phyloP scores from a whole-genome alignment of 2,329 filamentous ascomycete species.

The Neofusicoccum kwambonambiense region DNA sequence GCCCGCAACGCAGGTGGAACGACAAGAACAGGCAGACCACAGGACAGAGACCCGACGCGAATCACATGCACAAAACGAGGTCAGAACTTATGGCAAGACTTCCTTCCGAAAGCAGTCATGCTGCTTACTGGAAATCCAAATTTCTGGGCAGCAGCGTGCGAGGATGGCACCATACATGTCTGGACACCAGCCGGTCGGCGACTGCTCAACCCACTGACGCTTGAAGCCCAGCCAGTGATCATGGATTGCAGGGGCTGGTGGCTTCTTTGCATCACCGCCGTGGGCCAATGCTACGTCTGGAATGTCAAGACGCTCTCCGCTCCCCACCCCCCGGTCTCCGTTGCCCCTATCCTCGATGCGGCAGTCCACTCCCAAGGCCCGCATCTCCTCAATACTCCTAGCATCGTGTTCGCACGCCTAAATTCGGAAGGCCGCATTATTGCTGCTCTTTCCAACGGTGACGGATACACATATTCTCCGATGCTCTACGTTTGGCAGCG shows the following conservation, averaged over 20 bases:
- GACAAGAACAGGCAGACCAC: constrained; percentile 56
- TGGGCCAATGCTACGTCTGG: constrained; percentile 91
- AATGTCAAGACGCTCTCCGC: constrained; percentile 80
- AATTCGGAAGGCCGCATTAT: constrained; percentile 85
- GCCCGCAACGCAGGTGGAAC: constrained; percentile 74
- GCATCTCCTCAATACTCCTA: constrained; percentile 76
- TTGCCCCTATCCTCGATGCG: constrained; percentile 85
- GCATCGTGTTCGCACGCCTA: constrained; percentile 85
- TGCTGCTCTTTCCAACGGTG: constrained; percentile 89
- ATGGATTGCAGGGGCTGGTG: constrained; percentile 87
- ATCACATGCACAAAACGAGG: constrained; percentile 80
- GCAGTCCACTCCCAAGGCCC: constrained; percentile 76
- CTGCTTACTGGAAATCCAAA: constrained; percentile 85
- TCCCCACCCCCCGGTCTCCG: constrained; percentile 83
- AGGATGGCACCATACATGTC: constrained; percentile 84
- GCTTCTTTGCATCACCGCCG: constrained; percentile 84
- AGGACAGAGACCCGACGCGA: constrained; percentile 77
- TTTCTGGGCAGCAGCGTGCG: constrained; percentile 90
- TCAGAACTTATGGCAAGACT: constrained; percentile 88
- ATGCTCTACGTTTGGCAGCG: constrained; percentile 90
- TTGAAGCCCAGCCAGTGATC: constrained; percentile 92
- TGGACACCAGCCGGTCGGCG: constrained; percentile 92
- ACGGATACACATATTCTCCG: constrained; percentile 86
- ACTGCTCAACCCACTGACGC: constrained; percentile 76
- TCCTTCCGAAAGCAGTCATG: constrained; percentile 80